Conservation (phyloP, 345 rosid species). For the Rhizophora apiculata region DNA sequence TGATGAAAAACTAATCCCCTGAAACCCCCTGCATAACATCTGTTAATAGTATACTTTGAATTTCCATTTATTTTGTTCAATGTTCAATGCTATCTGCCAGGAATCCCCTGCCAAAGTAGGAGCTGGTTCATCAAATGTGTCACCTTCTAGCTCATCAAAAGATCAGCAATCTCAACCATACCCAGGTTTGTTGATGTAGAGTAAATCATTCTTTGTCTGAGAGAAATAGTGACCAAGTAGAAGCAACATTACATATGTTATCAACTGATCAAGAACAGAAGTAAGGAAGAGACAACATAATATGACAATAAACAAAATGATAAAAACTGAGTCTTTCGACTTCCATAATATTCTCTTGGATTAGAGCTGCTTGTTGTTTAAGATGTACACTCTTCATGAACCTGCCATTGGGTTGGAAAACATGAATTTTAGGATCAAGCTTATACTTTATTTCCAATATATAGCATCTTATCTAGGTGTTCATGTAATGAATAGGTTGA, state of each 20-base stretch:
- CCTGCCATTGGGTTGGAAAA: too few relatives aligned
- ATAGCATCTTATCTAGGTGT: too few relatives aligned
- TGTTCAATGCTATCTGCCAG: slow-evolving; percentile 27
- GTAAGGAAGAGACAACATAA: background rate
- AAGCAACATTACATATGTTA: background rate
- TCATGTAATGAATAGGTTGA: too few relatives aligned
- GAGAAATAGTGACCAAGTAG: background rate
- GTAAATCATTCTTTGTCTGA: background rate
- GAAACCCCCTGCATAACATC: background rate
- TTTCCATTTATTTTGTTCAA: background rate
- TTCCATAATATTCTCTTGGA: background rate
- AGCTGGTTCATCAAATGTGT: slow-evolving; percentile 37
- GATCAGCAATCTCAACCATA: slow-evolving; percentile 37
- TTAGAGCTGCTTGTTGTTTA: background rate
- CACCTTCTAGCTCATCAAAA: slow-evolving; percentile 44
- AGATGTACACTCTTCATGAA: too few relatives aligned
- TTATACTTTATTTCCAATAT: too few relatives aligned
- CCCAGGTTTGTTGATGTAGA: slow-evolving; percentile 48
- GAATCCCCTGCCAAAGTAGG: slow-evolving; percentile 28
- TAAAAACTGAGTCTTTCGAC: background rate
- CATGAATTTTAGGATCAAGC: too few relatives aligned
- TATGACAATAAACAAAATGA: background rate
- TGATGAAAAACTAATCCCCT: background rate
- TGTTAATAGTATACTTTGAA: too few relatives aligned
- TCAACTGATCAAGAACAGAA: background rate